Evolutionary conservation across 768 basidiomycete genomes (phyloP).

Genomic region (Rhodotorula toruloides): DNA sequence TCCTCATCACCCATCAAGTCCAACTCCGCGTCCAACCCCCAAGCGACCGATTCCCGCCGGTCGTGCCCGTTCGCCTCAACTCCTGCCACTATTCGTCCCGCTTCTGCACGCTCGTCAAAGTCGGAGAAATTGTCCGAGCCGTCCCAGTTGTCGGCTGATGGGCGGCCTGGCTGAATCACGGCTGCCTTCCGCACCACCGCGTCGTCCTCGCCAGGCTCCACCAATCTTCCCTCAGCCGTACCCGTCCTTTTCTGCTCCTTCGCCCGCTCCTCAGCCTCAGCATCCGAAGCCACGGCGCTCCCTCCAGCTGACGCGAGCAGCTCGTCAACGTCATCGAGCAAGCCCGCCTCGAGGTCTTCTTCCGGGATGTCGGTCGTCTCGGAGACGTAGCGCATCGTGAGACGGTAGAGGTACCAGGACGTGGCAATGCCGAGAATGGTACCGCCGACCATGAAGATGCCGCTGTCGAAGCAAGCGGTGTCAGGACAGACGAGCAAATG

Average conservation of each 20-base stretch:
- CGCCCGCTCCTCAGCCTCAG: constrained; percentile 5
- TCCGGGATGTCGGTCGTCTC: constrained; percentile 37
- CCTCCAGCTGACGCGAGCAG: constrained; percentile 7
- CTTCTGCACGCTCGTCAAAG: neutral
- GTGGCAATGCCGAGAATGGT: constrained; percentile 57
- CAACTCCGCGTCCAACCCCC: constrained; percentile 9
- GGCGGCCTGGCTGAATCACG: too few species aligned
- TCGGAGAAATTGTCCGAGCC: constrained; percentile 11
- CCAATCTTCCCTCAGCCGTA: neutral
- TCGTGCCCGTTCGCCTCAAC: neutral
- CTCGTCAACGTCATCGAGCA: constrained; percentile 59
- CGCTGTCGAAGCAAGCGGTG: constrained; percentile 48
- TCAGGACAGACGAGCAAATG: neutral
- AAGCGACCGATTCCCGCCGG: neutral
- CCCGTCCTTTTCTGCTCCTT: neutral
- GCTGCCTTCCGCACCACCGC: too few species aligned
- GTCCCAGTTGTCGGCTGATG: too few species aligned
- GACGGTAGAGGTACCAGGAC: constrained; percentile 55
- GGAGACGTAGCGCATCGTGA: constrained; percentile 35
- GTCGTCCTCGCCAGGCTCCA: neutral
- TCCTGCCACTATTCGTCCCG: constrained; percentile 5
- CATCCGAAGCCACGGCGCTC: too few species aligned
- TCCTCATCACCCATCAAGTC: neutral
- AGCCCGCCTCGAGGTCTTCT: constrained; percentile 58
- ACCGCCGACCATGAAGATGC: constrained; percentile 58